These are phyloP conservation scores for Trichoderma polysporum DNA, from an alignment of 2,329 filamentous ascomycete genomes.

Conservation along the genomic window DNA sequence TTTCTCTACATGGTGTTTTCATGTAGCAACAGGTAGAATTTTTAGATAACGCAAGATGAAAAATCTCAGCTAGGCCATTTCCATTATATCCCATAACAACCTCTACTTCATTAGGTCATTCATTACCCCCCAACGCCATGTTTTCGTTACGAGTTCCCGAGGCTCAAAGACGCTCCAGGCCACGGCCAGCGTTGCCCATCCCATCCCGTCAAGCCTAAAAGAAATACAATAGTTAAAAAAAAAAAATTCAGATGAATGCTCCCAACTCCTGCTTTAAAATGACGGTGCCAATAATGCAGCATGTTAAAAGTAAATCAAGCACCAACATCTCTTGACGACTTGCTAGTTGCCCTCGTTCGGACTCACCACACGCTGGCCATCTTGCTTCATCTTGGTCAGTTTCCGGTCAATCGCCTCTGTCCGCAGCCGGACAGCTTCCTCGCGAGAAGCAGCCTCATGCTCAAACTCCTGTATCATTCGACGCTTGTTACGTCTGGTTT, in stretches of 20 bases:
- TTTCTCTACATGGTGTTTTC: neutral
- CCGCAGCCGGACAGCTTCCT: conserved; percentile 54
- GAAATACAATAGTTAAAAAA: neutral
- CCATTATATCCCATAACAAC: conserved; percentile 6
- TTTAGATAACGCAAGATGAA: neutral
- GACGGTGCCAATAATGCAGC: neutral
- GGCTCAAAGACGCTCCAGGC: neutral
- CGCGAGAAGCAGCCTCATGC: conserved; percentile 53
- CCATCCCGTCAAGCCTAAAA: neutral
- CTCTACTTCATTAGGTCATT: neutral
- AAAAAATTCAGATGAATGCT: neutral
- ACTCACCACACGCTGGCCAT: conserved; percentile 57
- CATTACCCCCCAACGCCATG: neutral
- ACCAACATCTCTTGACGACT: neutral
- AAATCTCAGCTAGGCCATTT: neutral
- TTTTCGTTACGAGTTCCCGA: neutral
- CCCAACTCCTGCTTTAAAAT: conserved; percentile 15
- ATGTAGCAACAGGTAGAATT: neutral
- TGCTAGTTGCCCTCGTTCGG: conserved; percentile 33
- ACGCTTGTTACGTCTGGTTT: conserved; percentile 51
- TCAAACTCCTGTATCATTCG: conserved; percentile 52
- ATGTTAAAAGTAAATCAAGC: neutral
- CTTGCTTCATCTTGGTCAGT: conserved; percentile 54
- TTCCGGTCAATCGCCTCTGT: conserved; percentile 56
- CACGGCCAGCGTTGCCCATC: neutral